Evolutionary conservation across 139 green algal species (phyloP).

Genomic region (Chlamydomonas sp.): DNA sequence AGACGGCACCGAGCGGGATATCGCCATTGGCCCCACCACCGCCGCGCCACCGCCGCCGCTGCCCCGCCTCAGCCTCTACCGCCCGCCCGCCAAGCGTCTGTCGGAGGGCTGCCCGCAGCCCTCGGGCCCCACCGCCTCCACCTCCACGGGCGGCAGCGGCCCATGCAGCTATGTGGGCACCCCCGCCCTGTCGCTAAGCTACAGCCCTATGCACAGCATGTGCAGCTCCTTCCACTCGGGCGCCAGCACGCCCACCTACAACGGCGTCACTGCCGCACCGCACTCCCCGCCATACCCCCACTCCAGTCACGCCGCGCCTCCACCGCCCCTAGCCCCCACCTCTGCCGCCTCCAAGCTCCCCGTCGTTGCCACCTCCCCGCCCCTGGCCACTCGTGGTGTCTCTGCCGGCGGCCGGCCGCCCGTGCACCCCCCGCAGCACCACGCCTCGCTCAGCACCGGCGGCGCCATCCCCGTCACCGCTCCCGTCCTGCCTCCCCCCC

Average conservation of each 20-base stretch:
- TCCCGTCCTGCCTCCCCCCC: neutral
- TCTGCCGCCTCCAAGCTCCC: neutral
- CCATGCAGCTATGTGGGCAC: neutral
- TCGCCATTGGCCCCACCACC: neutral
- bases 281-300: no score
- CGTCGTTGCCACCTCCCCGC: conserved; percentile 6
- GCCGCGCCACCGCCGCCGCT: neutral
- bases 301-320: neutral
- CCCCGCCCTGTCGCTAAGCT: neutral
- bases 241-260: neutral
- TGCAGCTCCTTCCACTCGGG: no score
- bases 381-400: neutral
- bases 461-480: no score
- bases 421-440: neutral
- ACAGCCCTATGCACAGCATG: no score
- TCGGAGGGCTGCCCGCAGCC: conserved; percentile 12
- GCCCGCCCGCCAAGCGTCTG: conserved; percentile 17
- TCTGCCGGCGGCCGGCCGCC: conserved; percentile 10
- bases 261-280: no score
- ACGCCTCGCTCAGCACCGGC: neutral
- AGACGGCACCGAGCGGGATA: no score
- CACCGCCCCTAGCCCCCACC: neutral
- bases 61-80: conserved; percentile 10
- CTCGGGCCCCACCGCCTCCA: neutral
- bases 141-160: neutral